Conservation (phyloP, 129 eudicot genomes). For the Erigeron canadensis region DNA sequence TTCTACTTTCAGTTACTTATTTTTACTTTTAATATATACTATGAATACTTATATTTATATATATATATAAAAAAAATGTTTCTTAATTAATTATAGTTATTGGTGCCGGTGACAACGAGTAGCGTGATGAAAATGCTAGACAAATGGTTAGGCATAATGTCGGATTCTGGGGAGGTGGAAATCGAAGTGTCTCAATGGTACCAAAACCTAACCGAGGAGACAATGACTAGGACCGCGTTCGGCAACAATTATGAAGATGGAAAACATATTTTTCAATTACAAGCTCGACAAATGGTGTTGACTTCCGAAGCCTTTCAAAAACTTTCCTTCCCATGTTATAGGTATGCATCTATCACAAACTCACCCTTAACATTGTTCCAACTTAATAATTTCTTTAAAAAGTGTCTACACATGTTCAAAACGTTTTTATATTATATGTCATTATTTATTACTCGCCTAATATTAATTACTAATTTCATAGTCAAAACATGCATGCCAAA, state of each 20-base stretch:
- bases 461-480: not conserved
- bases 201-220: constrained; percentile 64
- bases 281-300: constrained; percentile 67
- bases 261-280: constrained; percentile 62
- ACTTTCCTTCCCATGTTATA: constrained; percentile 72
- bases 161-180: constrained; percentile 52
- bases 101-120: constrained; percentile 54
- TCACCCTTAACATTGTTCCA: not conserved
- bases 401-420: not conserved
- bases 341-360: constrained; percentile 48
- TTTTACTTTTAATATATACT: too few species aligned
- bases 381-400: not conserved
- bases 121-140: constrained; percentile 63
- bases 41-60: too few species aligned
- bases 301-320: constrained; percentile 79
- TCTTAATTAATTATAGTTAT: constrained; percentile 45
- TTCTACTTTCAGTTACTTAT: too few species aligned
- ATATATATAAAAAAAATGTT: not conserved
- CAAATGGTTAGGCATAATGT: constrained; percentile 61
- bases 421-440: not conserved
- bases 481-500: not conserved
- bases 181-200: constrained; percentile 77
- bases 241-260: constrained; percentile 88
- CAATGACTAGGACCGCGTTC: constrained; percentile 59
- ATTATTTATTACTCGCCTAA: too few species aligned